Evolutionary conservation across 352 stramenopile species (phyloP).

Genomic region (Globisporangium yorkense): DNA sequence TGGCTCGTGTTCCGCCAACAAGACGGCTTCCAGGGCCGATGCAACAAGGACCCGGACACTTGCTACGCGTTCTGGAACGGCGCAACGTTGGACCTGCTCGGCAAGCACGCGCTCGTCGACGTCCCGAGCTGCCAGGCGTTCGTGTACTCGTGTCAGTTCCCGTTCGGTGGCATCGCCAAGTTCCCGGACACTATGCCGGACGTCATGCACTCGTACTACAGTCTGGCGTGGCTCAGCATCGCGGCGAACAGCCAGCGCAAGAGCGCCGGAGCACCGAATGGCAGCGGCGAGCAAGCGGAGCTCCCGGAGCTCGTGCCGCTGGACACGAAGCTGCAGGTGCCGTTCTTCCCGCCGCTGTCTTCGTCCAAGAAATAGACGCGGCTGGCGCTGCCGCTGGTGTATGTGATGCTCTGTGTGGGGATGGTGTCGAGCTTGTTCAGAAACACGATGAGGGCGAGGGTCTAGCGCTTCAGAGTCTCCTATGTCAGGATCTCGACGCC

Average conservation of each 20-base stretch:
- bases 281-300: conserved; percentile 10
- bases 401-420: no score
- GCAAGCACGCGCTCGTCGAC: conserved; percentile 75
- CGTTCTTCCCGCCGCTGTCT: conserved; percentile 44
- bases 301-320: conserved; percentile 41
- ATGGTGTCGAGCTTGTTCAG: background rate
- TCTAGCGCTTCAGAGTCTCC: background rate
- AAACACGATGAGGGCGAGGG: background rate
- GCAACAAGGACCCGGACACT: conserved; percentile 87
- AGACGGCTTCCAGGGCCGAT: conserved; percentile 83
- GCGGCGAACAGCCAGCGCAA: conserved; percentile 23
- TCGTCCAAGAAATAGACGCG: conserved; percentile 9
- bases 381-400: background rate
- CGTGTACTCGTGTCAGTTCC: conserved; percentile 80
- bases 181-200: conserved; percentile 74
- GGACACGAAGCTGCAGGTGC: conserved; percentile 76
- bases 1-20: conserved; percentile 86
- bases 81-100: conserved; percentile 78
- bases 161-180: conserved; percentile 84
- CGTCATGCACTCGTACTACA: conserved; percentile 91
- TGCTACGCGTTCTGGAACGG: conserved; percentile 93
- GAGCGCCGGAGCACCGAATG: conserved; percentile 1
- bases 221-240: conserved; percentile 86
- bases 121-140: conserved; percentile 60
- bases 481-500: conserved; percentile 95